phyloP scores from a whole-genome alignment of 345 rosid genomes.

The Raphanus sativus region DNA sequence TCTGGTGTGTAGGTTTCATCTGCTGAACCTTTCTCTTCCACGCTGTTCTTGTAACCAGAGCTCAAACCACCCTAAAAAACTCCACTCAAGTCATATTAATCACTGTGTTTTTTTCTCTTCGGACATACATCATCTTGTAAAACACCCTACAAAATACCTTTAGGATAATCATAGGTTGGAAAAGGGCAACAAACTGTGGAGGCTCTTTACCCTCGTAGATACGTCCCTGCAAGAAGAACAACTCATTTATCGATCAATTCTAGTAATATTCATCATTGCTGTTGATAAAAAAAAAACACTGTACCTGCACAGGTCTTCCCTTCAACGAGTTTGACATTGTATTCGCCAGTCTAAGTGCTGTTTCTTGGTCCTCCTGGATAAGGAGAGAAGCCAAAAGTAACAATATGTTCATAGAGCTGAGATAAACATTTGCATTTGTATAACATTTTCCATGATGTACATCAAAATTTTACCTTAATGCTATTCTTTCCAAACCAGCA shows the following conservation, averaged over 20 bases:
- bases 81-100: conserved; percentile 29
- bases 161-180: conserved; percentile 89
- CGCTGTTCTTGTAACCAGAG: conserved; percentile 68
- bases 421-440: not conserved
- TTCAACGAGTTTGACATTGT: conserved; percentile 78
- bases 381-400: not conserved
- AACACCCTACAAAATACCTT: conserved; percentile 51
- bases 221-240: conserved; percentile 59
- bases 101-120: not conserved
- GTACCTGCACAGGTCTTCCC: conserved; percentile 94
- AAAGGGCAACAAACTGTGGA: conserved; percentile 90
- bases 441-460: not conserved
- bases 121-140: not conserved
- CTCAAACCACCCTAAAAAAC: conserved; percentile 81
- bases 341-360: conserved; percentile 70
- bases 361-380: conserved; percentile 81
- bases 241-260: not conserved
- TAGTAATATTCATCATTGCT: not conserved
- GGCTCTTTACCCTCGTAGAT: conserved; percentile 93
- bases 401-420: not conserved
- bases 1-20: conserved; percentile 82
- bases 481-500: conserved; percentile 93
- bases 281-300: not conserved
- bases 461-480: conserved; percentile 56
- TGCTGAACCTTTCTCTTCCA: conserved; percentile 56